Conservation (phyloP, 2,329 filamentous ascomycete genomes). For the Daldinia sp. region DNA sequence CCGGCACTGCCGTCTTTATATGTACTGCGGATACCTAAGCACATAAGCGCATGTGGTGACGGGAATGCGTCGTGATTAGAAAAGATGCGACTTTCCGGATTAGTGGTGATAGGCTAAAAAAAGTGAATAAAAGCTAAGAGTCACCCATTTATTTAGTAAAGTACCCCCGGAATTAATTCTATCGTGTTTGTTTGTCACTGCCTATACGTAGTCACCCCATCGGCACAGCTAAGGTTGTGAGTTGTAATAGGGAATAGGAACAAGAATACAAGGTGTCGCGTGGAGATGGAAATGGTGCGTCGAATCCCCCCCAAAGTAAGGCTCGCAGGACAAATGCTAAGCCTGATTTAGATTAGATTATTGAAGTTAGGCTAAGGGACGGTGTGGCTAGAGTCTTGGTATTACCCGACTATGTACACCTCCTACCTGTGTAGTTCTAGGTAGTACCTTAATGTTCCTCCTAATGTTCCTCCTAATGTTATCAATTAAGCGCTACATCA, state of each 20-base stretch:
- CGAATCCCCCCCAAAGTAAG: not conserved
- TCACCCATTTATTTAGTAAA: not conserved
- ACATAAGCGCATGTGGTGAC: conserved; percentile 44
- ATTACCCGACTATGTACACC: not conserved
- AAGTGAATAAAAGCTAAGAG: not conserved
- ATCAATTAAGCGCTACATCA: not conserved
- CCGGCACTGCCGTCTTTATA: conserved; percentile 45
- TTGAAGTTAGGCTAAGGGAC: not conserved
- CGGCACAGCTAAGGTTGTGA: not conserved
- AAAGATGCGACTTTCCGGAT: not conserved
- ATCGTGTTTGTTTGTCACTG: not conserved
- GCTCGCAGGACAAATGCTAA: not conserved
- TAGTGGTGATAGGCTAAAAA: not conserved
- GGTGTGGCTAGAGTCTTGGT: not conserved
- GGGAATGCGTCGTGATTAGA: not conserved
- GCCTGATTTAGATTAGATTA: not conserved
- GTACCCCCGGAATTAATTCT: not conserved
- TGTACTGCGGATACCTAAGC: conserved; percentile 45
- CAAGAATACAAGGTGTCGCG: not conserved
- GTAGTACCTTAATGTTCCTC: not conserved
- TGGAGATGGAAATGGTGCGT: not conserved
- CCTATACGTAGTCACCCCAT: conserved; percentile 2
- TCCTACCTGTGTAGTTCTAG: not conserved
- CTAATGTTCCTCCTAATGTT: not conserved
- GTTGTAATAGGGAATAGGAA: not conserved